Evolutionary conservation across 208 protist species (phyloP).

Genomic region (Leishmania tropica): DNA sequence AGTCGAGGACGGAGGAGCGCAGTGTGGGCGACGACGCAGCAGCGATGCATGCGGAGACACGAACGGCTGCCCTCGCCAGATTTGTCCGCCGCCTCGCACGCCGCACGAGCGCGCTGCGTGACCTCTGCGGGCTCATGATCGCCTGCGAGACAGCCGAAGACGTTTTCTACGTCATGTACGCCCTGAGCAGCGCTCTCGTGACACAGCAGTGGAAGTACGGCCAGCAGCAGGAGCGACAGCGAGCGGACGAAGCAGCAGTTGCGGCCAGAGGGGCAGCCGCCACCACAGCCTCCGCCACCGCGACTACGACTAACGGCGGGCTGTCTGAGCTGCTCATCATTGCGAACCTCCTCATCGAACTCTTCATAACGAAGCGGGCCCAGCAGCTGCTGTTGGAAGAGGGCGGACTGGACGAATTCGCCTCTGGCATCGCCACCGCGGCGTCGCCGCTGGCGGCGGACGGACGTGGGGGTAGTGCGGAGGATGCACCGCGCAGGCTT

Average conservation of each 20-base stretch:
- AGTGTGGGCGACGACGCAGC: background rate
- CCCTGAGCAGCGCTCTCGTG: conserved; percentile 32
- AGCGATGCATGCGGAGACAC: background rate
- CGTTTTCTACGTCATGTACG: conserved; percentile 50
- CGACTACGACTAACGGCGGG: conserved; percentile 12
- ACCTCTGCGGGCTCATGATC: conserved; percentile 55
- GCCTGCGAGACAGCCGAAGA: conserved; percentile 50
- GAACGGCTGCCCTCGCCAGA: background rate
- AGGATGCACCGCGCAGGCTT: background rate
- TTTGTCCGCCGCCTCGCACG: conserved; percentile 28
- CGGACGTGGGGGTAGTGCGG: background rate
- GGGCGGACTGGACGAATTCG: background rate
- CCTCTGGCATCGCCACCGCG: background rate
- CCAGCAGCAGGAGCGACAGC: conserved; percentile 20
- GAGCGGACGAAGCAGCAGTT: background rate
- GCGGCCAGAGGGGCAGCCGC: background rate
- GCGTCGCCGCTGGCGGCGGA: background rate
- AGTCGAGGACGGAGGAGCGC: background rate
- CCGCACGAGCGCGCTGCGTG: conserved; percentile 47
- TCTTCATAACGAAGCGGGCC: conserved; percentile 51
- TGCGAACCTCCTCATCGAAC: conserved; percentile 50
- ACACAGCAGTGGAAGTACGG: conserved; percentile 22
- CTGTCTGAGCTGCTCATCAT: conserved; percentile 47
- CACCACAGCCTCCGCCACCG: background rate
- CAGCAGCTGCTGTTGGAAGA: conserved; percentile 26